phyloP scores from a whole-genome alignment of 495 filamentous ascomycete genomes.

The Hyaloscypha variabilis region DNA sequence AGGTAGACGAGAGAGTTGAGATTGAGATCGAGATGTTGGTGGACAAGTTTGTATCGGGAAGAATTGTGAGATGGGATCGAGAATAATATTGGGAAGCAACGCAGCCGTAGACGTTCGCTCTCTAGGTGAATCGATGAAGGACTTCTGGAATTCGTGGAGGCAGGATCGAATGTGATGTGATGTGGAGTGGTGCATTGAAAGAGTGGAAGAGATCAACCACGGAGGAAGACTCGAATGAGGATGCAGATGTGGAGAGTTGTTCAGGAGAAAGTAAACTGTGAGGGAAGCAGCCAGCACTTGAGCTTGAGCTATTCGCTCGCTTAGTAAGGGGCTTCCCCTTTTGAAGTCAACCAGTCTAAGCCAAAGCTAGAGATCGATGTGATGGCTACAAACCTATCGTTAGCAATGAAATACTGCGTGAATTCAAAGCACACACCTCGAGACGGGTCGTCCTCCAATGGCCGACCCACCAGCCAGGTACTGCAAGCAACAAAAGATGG shows the following conservation, averaged over 20 bases:
- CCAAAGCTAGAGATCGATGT: no score
- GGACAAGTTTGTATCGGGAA: not conserved
- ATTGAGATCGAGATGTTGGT: not conserved
- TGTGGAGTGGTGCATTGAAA: not conserved
- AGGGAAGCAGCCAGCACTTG: not conserved
- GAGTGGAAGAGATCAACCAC: not conserved
- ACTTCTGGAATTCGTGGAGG: not conserved
- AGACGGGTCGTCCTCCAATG: no score
- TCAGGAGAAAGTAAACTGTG: not conserved
- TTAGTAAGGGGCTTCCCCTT: no score
- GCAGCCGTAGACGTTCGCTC: not conserved
- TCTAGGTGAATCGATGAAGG: not conserved
- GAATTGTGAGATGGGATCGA: not conserved
- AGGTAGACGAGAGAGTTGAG: not conserved
- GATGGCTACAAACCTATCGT: no score
- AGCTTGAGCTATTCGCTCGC: not conserved
- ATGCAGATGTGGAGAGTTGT: not conserved
- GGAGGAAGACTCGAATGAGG: not conserved
- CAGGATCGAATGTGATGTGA: not conserved
- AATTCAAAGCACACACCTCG: no score
- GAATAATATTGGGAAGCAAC: not conserved
- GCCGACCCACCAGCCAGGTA: no score
- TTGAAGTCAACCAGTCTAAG: no score
- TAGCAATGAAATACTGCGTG: no score
- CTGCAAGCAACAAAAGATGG: no score